These are phyloP conservation scores for Cutaneotrichosporon sp. DNA, from an alignment of 1,284 basidiomycete genomes.

Conservation along the genomic window DNA sequence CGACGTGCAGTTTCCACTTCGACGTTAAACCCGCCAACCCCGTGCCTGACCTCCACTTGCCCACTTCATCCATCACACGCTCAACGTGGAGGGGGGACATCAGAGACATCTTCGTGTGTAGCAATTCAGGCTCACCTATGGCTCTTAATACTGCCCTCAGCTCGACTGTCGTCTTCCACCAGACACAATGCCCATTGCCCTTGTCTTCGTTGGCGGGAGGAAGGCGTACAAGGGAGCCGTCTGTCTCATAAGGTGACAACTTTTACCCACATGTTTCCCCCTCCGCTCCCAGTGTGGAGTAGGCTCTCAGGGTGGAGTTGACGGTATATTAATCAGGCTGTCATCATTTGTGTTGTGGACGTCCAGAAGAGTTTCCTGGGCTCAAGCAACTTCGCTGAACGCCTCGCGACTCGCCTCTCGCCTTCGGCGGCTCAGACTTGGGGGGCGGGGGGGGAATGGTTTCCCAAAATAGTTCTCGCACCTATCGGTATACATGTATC, in stretches of 20 bases:
- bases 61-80: conserved; percentile 11
- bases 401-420: conserved; percentile 4
- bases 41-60: no score
- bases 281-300: conserved; percentile 43
- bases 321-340: conserved; percentile 50
- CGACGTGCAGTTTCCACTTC: no score
- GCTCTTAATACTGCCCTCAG: conserved; percentile 50
- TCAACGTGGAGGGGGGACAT: conserved; percentile 46
- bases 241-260: no score
- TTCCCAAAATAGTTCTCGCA: no score
- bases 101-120: conserved; percentile 50
- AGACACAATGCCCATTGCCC: conserved; percentile 41
- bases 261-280: conserved; percentile 54
- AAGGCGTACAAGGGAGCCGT: conserved; percentile 42
- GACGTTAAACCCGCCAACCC: no score
- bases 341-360: conserved; percentile 42
- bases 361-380: conserved; percentile 46
- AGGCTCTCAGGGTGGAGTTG: conserved; percentile 34
- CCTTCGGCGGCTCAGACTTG: no score
- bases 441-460: no score
- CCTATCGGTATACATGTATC: no score
- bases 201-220: conserved; percentile 49
- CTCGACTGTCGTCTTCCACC: conserved; percentile 30
- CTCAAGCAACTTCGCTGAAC: conserved; percentile 39
- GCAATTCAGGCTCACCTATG: conserved; percentile 54